These are phyloP conservation scores for Candida railenensis DNA, from an alignment of 805 yeast species.

Conservation along the genomic window DNA sequence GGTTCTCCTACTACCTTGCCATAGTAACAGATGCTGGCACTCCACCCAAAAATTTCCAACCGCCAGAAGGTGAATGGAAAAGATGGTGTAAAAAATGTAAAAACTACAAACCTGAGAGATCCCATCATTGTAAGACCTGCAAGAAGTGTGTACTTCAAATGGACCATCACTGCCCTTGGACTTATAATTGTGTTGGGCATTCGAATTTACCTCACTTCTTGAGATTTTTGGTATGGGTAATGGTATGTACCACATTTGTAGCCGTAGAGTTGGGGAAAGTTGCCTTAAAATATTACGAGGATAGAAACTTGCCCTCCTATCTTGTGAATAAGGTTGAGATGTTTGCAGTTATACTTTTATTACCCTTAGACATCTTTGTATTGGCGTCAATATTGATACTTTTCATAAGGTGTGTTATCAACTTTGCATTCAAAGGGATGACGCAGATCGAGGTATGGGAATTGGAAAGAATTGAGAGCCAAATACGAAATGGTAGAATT, in stretches of 20 bases:
- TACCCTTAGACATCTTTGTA: slow-evolving; percentile 60
- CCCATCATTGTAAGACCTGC: slow-evolving; percentile 85
- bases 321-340: slow-evolving; percentile 53
- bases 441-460: slow-evolving; percentile 96
- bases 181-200: slow-evolving; percentile 85
- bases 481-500: slow-evolving; percentile 54
- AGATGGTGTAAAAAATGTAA: slow-evolving; percentile 75
- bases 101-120: slow-evolving; percentile 72
- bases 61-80: slow-evolving; percentile 51
- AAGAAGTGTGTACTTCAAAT: slow-evolving; percentile 74
- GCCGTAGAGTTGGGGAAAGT: slow-evolving; percentile 41
- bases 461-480: slow-evolving; percentile 71
- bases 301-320: slow-evolving; percentile 55
- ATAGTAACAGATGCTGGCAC: slow-evolving; percentile 66
- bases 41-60: slow-evolving; percentile 52
- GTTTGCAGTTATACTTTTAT: slow-evolving; percentile 50
- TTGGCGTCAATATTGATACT: slow-evolving; percentile 58
- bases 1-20: slow-evolving; percentile 77
- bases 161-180: slow-evolving; percentile 97
- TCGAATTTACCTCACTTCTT: slow-evolving; percentile 75
- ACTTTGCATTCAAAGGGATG: slow-evolving; percentile 60
- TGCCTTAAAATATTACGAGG: slow-evolving; percentile 43
- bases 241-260: slow-evolving; percentile 49
- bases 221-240: slow-evolving; percentile 70
- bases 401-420: slow-evolving; percentile 57